Conservation (phyloP, 1,284 basidiomycete species). For the Apiotrichum laibachii region DNA sequence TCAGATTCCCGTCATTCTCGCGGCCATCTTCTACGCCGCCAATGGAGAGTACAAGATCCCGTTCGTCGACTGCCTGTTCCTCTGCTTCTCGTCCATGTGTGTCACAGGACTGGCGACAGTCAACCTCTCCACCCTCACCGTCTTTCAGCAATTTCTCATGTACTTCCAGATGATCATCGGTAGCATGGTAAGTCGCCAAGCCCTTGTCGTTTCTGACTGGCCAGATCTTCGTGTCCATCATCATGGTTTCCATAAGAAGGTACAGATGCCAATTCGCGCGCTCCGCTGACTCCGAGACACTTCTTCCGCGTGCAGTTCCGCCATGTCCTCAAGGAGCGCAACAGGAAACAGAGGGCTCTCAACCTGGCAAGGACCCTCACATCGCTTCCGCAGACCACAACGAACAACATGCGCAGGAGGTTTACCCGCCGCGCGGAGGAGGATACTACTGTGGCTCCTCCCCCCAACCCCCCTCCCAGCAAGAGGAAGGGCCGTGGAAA, state of each 20-base stretch:
- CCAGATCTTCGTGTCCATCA: constrained; percentile 46
- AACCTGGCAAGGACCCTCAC: constrained; percentile 37
- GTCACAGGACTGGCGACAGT: constrained; percentile 56
- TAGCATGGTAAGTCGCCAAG: constrained; percentile 38
- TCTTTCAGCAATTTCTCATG: constrained; percentile 55
- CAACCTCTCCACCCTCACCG: constrained; percentile 53
- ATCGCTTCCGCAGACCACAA: constrained; percentile 22
- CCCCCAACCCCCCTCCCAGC: constrained; percentile 7
- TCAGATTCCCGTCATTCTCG: constrained; percentile 52
- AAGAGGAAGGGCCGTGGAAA: constrained; percentile 45
- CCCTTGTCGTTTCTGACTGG: not conserved
- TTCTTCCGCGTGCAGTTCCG: constrained; percentile 74
- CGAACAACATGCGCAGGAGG: constrained; percentile 28
- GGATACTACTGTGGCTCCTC: no score
- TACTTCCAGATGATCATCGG: constrained; percentile 51
- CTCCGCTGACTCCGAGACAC: constrained; percentile 53
- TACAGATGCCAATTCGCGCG: constrained; percentile 9
- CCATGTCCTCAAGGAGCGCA: constrained; percentile 61
- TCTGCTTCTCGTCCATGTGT: constrained; percentile 55
- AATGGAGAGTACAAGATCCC: constrained; percentile 49
- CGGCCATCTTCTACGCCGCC: constrained; percentile 53
- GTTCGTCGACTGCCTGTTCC: constrained; percentile 55
- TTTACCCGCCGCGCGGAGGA: constrained; percentile 21
- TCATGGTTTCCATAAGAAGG: constrained; percentile 51
- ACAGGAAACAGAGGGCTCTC: constrained; percentile 18